Evolutionary conservation across 2,329 filamentous ascomycete genomes (phyloP).

Genomic region (Epichloe glyceriae): DNA sequence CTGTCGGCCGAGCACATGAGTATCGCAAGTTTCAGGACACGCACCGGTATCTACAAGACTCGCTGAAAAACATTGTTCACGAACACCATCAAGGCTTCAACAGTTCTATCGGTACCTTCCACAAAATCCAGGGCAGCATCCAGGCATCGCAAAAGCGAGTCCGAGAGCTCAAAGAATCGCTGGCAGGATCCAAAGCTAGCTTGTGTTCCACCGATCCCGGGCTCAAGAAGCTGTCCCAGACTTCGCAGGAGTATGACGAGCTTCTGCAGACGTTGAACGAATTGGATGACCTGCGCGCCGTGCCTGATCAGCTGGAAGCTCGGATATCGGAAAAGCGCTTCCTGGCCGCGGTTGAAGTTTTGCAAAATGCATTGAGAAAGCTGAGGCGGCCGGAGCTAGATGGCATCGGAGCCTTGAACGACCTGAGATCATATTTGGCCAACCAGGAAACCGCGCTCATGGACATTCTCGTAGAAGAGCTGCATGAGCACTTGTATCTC

Average conservation of each 20-base stretch:
- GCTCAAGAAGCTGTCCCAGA: conserved; percentile 74
- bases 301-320: conserved; percentile 87
- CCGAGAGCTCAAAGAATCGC: conserved; percentile 67
- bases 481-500: conserved; percentile 93
- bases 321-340: conserved; percentile 95
- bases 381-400: conserved; percentile 82
- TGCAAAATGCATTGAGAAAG: conserved; percentile 75
- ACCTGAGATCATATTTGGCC: conserved; percentile 74
- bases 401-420: conserved; percentile 75
- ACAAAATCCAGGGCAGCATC: conserved; percentile 94
- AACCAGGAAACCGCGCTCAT: conserved; percentile 88
- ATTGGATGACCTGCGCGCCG: conserved; percentile 74
- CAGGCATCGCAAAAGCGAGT: conserved; percentile 79
- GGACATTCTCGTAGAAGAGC: conserved; percentile 91
- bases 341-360: conserved; percentile 77
- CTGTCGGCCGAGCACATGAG: conserved; percentile 79
- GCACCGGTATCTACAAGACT: conserved; percentile 79
- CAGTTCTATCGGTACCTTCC: conserved; percentile 95
- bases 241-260: conserved; percentile 82
- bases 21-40: conserved; percentile 75
- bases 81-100: conserved; percentile 99
- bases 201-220: conserved; percentile 81
- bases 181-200: conserved; percentile 66
- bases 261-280: conserved; percentile 72
- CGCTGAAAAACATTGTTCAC: conserved; percentile 89